Evolutionary conservation across 768 basidiomycete species (phyloP).

Genomic region (Strobilomyces dryophilus): DNA sequence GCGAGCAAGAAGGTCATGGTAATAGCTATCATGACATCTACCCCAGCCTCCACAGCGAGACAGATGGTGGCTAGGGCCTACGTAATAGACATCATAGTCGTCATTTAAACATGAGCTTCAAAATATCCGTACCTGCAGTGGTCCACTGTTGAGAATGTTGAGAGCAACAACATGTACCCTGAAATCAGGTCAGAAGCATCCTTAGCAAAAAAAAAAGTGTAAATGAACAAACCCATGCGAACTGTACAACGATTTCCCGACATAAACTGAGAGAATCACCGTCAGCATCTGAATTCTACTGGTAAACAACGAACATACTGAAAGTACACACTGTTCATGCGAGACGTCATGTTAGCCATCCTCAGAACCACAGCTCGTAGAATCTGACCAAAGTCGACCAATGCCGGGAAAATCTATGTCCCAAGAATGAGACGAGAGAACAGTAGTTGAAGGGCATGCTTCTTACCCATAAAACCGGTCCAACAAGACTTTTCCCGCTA

Average conservation of each 20-base stretch:
- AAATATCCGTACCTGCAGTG: background rate
- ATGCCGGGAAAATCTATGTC: background rate
- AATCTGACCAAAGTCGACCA: background rate
- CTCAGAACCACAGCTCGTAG: no score
- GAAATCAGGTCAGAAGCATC: background rate
- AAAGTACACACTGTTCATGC: background rate
- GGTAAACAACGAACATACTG: background rate
- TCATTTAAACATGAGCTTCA: background rate
- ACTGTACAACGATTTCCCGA: background rate
- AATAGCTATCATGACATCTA: background rate
- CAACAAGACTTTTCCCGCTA: background rate
- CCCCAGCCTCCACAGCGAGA: background rate
- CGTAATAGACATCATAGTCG: background rate
- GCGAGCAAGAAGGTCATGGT: background rate
- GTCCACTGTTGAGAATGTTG: background rate
- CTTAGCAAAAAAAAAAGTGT: background rate
- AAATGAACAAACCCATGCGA: background rate
- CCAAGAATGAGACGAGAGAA: background rate
- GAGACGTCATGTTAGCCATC: background rate
- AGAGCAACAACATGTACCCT: background rate
- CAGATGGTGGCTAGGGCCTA: background rate
- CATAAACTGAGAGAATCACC: background rate
- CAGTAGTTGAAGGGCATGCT: no score
- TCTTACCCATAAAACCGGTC: background rate
- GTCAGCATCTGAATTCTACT: background rate